Evolutionary conservation across 495 filamentous ascomycete species (phyloP).

Genomic region (Geoglossum glabrum): DNA sequence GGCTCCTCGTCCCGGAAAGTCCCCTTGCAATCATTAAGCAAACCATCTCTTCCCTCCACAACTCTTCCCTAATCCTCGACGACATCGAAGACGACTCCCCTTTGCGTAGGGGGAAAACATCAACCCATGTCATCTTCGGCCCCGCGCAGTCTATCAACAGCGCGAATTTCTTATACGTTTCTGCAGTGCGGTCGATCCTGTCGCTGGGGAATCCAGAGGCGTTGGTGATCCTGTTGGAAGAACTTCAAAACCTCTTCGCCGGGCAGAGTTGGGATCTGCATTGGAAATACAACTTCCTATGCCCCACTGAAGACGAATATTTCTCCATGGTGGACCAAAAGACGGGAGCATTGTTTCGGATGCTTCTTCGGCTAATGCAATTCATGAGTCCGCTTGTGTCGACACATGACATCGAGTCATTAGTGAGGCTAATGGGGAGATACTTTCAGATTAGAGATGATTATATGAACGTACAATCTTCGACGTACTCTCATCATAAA

Average conservation of each 20-base stretch:
- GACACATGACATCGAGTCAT: constrained; percentile 8
- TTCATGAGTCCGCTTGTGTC: constrained; percentile 4
- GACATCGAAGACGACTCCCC: constrained; percentile 23
- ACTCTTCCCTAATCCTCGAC: constrained; percentile 12
- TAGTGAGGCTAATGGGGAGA: constrained; percentile 13
- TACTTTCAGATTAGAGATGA: constrained; percentile 23
- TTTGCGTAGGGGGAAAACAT: constrained; percentile 20
- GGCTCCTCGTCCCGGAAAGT: constrained; percentile 9
- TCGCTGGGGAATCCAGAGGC: constrained; percentile 1
- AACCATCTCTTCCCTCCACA: constrained; percentile 10
- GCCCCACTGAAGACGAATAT: constrained; percentile 18
- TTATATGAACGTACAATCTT: constrained; percentile 17
- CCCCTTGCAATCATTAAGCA: constrained; percentile 7
- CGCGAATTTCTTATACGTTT: constrained; percentile 27
- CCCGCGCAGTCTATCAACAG: constrained; percentile 28
- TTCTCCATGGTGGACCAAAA: constrained; percentile 19
- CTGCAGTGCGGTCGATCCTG: constrained; percentile 15
- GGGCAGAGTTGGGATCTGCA: constrained; percentile 22
- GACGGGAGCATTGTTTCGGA: constrained; percentile 21
- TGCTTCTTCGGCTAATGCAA: constrained; percentile 16
- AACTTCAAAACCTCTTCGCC: constrained; percentile 15
- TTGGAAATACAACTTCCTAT: constrained; percentile 16
- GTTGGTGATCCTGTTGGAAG: constrained; percentile 9
- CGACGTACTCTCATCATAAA: constrained; percentile 15
- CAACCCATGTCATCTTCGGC: constrained; percentile 21